Conservation (phyloP, 495 filamentous ascomycete species). For the Cercophora newfieldiana region DNA sequence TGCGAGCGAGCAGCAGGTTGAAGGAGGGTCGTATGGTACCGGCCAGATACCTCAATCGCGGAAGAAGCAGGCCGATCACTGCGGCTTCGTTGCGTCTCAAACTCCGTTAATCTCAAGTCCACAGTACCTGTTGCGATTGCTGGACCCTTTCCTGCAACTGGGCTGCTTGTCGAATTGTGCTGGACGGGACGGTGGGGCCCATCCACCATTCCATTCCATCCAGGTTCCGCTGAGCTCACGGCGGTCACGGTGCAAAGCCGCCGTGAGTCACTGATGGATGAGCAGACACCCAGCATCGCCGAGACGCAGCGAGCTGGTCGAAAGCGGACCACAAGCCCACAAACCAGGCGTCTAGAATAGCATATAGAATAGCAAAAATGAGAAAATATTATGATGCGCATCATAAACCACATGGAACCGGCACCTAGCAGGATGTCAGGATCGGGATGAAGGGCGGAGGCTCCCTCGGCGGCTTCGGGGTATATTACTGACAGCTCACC, state of each 20-base stretch:
- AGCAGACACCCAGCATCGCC: too few species aligned
- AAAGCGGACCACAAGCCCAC: not conserved
- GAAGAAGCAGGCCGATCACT: slow-evolving; percentile 25
- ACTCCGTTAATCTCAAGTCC: slow-evolving; percentile 20
- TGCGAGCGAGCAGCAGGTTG: not conserved
- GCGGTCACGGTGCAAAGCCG: too few species aligned
- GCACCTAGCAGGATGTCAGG: not conserved
- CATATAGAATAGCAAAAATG: not conserved
- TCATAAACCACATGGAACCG: not conserved
- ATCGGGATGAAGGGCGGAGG: slow-evolving; percentile 3
- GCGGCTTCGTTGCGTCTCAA: slow-evolving; percentile 6
- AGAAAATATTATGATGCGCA: not conserved
- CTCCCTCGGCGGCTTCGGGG: not conserved
- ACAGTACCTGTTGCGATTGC: slow-evolving; percentile 9
- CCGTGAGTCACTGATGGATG: too few species aligned
- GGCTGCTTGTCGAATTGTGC: slow-evolving; percentile 16
- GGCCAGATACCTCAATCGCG: slow-evolving; percentile 29
- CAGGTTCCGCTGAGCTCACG: slow-evolving; percentile 1
- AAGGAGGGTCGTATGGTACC: slow-evolving; percentile 25
- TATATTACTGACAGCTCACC: not conserved
- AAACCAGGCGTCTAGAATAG: too few species aligned
- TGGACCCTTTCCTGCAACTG: slow-evolving; percentile 20
- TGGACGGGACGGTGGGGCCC: slow-evolving; percentile 10
- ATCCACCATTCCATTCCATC: too few species aligned
- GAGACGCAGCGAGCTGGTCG: not conserved